Conservation (phyloP, 2,329 filamentous ascomycete species). For the Microdochium nivale region DNA sequence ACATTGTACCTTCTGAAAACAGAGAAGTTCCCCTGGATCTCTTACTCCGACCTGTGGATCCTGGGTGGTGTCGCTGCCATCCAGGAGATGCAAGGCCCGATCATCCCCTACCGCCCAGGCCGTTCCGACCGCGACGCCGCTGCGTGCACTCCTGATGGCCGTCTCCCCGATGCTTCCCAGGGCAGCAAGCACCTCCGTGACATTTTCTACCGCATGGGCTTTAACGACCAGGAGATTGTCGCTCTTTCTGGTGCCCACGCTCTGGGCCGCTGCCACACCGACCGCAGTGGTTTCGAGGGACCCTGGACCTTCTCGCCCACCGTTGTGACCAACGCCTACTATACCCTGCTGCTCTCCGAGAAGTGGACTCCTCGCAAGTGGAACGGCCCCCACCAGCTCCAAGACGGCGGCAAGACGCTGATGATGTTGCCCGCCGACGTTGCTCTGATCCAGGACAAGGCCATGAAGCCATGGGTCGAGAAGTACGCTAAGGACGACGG, state of each 20-base stretch:
- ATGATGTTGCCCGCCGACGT: constrained; percentile 98
- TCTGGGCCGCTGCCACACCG: constrained; percentile 80
- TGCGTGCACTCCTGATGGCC: constrained; percentile 89
- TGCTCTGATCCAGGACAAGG: constrained; percentile 79
- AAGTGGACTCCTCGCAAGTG: constrained; percentile 91
- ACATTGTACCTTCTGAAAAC: constrained; percentile 9
- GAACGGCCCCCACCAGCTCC: constrained; percentile 75
- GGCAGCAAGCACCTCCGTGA: constrained; percentile 73
- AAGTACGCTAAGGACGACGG: constrained; percentile 88
- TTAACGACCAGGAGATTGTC: constrained; percentile 94
- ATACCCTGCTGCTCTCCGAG: constrained; percentile 76
- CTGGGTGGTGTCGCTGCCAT: constrained; percentile 76
- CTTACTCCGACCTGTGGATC: constrained; percentile 95
- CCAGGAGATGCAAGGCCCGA: constrained; percentile 90
- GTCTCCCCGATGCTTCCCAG: constrained; percentile 72
- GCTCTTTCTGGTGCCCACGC: constrained; percentile 81
- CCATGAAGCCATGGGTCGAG: constrained; percentile 71
- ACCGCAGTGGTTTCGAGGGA: constrained; percentile 80
- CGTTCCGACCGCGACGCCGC: constrained; percentile 70
- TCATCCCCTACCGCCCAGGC: constrained; percentile 81
- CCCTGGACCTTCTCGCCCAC: constrained; percentile 92
- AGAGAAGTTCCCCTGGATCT: constrained; percentile 88
- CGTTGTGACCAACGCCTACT: constrained; percentile 92
- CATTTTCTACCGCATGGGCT: constrained; percentile 96
- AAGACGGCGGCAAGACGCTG: constrained; percentile 78